Evolutionary conservation across 2,329 filamentous ascomycete genomes (phyloP).

Genomic region (Pseudocercospora vitis): DNA sequence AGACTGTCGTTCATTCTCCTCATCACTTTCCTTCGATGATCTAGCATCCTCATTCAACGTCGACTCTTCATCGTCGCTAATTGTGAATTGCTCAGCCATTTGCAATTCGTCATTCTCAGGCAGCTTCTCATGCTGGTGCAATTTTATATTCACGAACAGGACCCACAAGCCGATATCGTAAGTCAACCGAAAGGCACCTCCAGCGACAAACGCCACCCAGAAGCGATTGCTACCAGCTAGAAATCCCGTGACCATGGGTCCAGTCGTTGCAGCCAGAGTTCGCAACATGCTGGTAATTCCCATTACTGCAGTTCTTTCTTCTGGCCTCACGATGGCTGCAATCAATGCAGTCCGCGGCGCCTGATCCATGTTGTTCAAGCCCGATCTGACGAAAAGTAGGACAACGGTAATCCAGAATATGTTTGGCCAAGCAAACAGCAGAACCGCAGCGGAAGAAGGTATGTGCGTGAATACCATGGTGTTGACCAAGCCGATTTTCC

Average conservation of each 20-base stretch:
- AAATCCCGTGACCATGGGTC: slow-evolving; percentile 57
- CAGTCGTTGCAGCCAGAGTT: slow-evolving; percentile 58
- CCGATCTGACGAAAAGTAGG: slow-evolving; percentile 60
- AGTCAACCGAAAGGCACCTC: slow-evolving; percentile 53
- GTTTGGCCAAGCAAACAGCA: slow-evolving; percentile 59
- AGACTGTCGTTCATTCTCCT: no score
- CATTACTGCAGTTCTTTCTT: slow-evolving; percentile 69
- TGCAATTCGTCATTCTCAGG: not conserved
- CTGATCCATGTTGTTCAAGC: slow-evolving; percentile 69
- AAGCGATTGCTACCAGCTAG: slow-evolving; percentile 56
- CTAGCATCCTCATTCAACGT: not conserved
- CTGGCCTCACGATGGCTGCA: slow-evolving; percentile 63
- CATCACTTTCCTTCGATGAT: slow-evolving; percentile 5
- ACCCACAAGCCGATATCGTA: slow-evolving; percentile 62
- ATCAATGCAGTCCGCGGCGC: slow-evolving; percentile 66
- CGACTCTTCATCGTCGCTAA: slow-evolving; percentile 13
- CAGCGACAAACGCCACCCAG: slow-evolving; percentile 63
- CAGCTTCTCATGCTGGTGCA: slow-evolving; percentile 35
- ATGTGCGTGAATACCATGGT: slow-evolving; percentile 63
- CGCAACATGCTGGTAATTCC: slow-evolving; percentile 64
- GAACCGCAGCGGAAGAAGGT: slow-evolving; percentile 61
- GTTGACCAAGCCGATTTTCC: slow-evolving; percentile 59
- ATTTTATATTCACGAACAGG: slow-evolving; percentile 60
- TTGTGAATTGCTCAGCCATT: not conserved
- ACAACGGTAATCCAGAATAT: slow-evolving; percentile 54